Evolutionary conservation across 163 green algal genomes (phyloP), one percentile per base, ranked within the genome.

Genomic region (Scenedesmus sp.): DNA sequence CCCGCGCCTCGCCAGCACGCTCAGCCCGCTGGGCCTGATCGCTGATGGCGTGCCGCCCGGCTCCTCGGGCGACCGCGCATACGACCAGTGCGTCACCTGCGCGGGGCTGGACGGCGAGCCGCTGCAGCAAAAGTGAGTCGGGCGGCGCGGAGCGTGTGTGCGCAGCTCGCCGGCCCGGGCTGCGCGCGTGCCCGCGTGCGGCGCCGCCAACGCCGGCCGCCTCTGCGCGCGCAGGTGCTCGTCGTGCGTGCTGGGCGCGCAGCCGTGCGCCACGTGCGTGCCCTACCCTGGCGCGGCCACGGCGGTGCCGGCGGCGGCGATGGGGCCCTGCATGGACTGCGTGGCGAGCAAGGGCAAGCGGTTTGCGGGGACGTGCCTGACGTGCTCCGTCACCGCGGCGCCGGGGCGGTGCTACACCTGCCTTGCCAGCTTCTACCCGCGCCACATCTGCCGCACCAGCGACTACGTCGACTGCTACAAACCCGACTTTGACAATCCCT

Each of bases 401-500:
- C 28, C 69, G 4, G 18, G 4, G 18, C 66, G 44, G 24, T 77
- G 69, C 69, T 26, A 26, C 34, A 26, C 14, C 17, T 77, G 69
- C 53, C 28, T 77, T 34, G 10, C 4, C 4, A 28, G 5, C 4
- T 77, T 77, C 31, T 77, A 77, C 53, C 69, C 69, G 9, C 18
- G 13, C 0, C 42, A 31, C 33, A 56, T 67, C 18, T 77, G 69
- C 69, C 26, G 17, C 15, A 67, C 53, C n/a, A 57, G 17, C 7
- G 22, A 28, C 1, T 77, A 77, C 26, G 1, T n/a, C 18, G 39
- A 66, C n/a, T 77, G 69, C 51, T 77, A 77, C 69, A 77, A 77
- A 7, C 67, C 69, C 6, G 69, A 77, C 53, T 77, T 67, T 58
- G 69, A 77, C 69, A 77, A 77, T n/a, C 69, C 69, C 15, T 77